These are phyloP conservation scores for Allantophomopsis lycopodina DNA, from an alignment of 2,329 filamentous ascomycete genomes.

Conservation along the genomic window DNA sequence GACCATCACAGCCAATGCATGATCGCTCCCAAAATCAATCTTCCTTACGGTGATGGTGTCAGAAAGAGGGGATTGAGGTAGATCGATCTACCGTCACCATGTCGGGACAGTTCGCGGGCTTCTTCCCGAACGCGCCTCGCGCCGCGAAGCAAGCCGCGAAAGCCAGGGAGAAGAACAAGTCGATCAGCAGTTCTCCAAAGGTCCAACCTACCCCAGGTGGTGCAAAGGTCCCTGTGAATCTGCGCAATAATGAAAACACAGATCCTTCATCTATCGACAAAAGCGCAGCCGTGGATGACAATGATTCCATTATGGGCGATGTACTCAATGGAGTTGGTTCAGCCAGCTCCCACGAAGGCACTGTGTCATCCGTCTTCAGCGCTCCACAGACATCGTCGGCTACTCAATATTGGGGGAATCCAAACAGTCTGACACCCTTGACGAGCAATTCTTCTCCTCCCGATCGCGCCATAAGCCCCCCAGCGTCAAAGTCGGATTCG, in stretches of 20 bases:
- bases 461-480: constrained; percentile 39
- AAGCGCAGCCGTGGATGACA: constrained; percentile 30
- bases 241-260: constrained; percentile 15
- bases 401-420: constrained; percentile 8
- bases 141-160: constrained; percentile 39
- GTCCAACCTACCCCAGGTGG: constrained; percentile 1
- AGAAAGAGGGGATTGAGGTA: constrained; percentile 13
- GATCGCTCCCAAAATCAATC: too few species aligned
- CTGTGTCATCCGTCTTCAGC: constrained; percentile 60
- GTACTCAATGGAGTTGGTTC: constrained; percentile 59
- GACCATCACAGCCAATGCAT: too few species aligned
- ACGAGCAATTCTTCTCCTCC: constrained; percentile 54
- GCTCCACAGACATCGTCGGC: constrained; percentile 12
- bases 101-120: constrained; percentile 69
- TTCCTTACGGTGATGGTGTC: too few species aligned
- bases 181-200: constrained; percentile 13
- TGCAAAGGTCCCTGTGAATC: constrained; percentile 13
- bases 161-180: constrained; percentile 46
- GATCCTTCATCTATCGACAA: constrained; percentile 13
- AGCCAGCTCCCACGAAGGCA: constrained; percentile 57
- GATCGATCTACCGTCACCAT: constrained; percentile 31
- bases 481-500: constrained; percentile 4
- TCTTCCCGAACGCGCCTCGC: constrained; percentile 64
- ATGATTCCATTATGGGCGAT: constrained; percentile 47
- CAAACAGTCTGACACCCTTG: constrained; percentile 45